Conservation (phyloP, 2,329 filamentous ascomycete genomes). For the Trichophyton verrucosum region DNA sequence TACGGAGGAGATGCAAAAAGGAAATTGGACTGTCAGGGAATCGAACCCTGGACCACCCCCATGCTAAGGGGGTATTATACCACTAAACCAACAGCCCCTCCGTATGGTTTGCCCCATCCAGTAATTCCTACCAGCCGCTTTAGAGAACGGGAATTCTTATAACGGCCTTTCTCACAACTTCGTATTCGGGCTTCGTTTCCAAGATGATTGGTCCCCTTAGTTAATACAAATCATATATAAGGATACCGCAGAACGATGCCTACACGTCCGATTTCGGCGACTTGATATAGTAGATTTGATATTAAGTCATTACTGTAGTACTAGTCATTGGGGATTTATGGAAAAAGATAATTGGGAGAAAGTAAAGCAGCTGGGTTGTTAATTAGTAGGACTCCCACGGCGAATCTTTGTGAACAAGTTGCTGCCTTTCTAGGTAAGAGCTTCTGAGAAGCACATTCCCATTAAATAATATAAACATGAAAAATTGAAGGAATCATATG, state of each 20-base stretch:
- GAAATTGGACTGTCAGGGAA: not conserved
- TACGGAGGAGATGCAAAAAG: not conserved
- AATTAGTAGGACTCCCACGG: too few relatives aligned
- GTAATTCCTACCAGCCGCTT: not conserved
- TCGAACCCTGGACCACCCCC: slow-evolving; percentile 1
- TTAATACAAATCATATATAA: not conserved
- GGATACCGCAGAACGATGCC: not conserved
- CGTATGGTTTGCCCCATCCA: not conserved
- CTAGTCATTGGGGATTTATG: not conserved
- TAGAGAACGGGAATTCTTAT: not conserved
- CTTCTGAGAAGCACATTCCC: too few relatives aligned
- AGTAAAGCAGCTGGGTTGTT: too few relatives aligned
- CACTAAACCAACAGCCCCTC: not conserved
- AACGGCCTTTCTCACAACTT: not conserved
- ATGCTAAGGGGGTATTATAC: slow-evolving; percentile 2
- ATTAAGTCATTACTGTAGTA: not conserved
- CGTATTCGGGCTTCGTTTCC: not conserved
- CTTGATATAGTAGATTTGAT: not conserved
- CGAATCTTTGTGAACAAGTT: too few relatives aligned
- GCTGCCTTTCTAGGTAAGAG: too few relatives aligned
- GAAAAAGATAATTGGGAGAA: too few relatives aligned
- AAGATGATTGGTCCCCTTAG: not conserved
- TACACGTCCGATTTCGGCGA: not conserved
- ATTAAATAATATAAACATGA: too few relatives aligned
- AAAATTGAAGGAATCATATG: too few relatives aligned